A percentile compares a stretch with the other conserved stretches of the same genome.
These are phyloP conservation scores for Leucosporidium scottii DNA, from an alignment of 768 basidiomycete genomes.

Conservation along the genomic window DNA sequence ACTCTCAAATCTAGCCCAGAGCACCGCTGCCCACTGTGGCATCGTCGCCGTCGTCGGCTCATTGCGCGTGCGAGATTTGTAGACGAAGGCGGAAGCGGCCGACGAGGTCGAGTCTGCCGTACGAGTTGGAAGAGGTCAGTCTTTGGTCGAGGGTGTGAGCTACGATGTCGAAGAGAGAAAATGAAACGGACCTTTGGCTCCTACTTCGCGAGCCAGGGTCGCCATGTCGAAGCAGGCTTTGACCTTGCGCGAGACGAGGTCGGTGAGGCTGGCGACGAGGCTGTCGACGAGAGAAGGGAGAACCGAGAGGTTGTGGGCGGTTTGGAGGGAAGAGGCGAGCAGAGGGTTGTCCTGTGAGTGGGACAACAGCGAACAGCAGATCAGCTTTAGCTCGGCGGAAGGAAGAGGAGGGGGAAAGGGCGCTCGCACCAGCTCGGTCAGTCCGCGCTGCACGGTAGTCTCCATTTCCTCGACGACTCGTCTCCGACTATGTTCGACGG, in stretches of 20 bases:
- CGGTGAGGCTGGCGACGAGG: conserved; percentile 69
- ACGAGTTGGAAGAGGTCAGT: conserved; percentile 7
- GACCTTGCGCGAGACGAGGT: conserved; percentile 74
- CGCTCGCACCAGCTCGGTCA: conserved; percentile 65
- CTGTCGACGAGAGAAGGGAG: conserved; percentile 74
- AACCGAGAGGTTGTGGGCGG: conserved; percentile 82
- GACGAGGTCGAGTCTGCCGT: conserved; percentile 36
- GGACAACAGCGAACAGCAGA: no score
- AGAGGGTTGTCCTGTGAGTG: conserved; percentile 81
- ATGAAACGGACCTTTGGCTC: conserved; percentile 60
- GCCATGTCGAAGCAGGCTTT: conserved; percentile 75
- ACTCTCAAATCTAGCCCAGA: conserved; percentile 72
- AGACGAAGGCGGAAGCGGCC: conserved; percentile 48
- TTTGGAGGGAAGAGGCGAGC: conserved; percentile 88
- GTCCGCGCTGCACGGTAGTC: conserved; percentile 71
- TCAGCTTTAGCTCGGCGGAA: not conserved
- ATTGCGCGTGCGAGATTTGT: conserved; percentile 77
- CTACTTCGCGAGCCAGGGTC: conserved; percentile 75
- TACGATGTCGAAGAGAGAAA: no score
- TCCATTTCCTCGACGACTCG: conserved; percentile 83
- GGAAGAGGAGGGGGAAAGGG: not conserved
- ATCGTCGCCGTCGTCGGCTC: conserved; percentile 84
- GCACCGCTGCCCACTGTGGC: conserved; percentile 71
- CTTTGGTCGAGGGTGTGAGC: no score
- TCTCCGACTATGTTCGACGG: conserved; percentile 62